Evolutionary conservation across 176 grass and related monocot genomes (phyloP), one percentile per base, ranked within the genome.

Genomic region (Secale cereale): DNA sequence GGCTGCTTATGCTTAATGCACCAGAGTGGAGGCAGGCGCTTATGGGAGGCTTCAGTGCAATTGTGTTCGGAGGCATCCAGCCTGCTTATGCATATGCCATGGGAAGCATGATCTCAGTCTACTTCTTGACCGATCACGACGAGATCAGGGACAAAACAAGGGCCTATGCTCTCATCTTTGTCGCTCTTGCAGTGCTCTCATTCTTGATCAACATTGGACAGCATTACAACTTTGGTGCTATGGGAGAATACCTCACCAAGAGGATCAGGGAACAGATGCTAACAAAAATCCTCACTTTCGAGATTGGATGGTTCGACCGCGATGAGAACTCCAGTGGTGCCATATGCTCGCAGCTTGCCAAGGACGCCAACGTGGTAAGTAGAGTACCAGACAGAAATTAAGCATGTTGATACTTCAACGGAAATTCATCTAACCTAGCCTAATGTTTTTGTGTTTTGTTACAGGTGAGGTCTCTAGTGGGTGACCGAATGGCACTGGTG

Each of bases 231-330:
- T 99, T 99, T 19, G 93, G 97, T 28, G 86, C 85, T 25, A 99
- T 99, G 97, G 97, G 97, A 7, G 97, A 99, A 76, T 99, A 96
- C 78, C 88, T 99, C 54, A 99, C 97, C 79, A 99, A 99, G 90
- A 95, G 97, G 67, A 72, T 99, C 20, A 86, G 97, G 69, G 88
- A 92, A 77, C 90, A 91, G 63, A 95, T 98, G 93, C 85, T 98
- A 22, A 65, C 85, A 79, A 95, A 98, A 90, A 95, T 95, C 45
- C 88, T 96, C 52, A 99, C 97, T 19, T 99, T 96, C 8, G 97
- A 99, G 78, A 87, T 99, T 10, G 97, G 90, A 20, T 99, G 97
- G 93, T 99, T 96, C 7, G 97, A 99, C 75, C 90, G 91, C 11
- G 97, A 96, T 0, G 90, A 99, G 84, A 99, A 99, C 85, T 99